Conservation (phyloP, 2,329 filamentous ascomycete species). For the Epicoccum sorghinum region DNA sequence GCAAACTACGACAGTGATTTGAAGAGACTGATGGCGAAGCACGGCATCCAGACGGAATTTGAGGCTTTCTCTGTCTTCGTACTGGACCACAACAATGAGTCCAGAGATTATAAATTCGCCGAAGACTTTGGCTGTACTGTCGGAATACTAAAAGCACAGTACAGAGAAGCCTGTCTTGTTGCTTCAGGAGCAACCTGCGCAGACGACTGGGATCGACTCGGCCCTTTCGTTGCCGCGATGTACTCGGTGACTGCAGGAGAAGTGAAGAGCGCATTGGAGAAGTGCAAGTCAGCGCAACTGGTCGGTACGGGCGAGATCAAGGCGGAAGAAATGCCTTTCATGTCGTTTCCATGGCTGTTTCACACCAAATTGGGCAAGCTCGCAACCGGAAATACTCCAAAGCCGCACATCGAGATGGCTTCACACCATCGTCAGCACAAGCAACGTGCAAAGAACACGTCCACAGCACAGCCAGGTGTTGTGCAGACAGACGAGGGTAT, state of each 20-base stretch:
- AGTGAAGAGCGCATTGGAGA: conserved; percentile 63
- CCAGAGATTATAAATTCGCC: conserved; percentile 82
- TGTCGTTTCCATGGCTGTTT: conserved; percentile 95
- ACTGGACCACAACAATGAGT: conserved; percentile 72
- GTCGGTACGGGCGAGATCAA: conserved; percentile 42
- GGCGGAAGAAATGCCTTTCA: conserved; percentile 73
- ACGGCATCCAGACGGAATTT: conserved; percentile 84
- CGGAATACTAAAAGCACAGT: conserved; percentile 69
- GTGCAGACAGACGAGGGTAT: conserved; percentile 44
- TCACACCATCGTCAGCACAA: neutral
- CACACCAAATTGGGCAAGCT: conserved; percentile 72
- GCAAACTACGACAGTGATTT: conserved; percentile 76
- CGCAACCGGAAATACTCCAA: conserved; percentile 53
- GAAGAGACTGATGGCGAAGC: conserved; percentile 81
- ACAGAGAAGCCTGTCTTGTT: conserved; percentile 69
- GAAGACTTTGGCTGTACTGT: conserved; percentile 79
- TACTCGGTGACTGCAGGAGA: conserved; percentile 82
- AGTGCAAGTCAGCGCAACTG: conserved; percentile 48
- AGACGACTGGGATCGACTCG: conserved; percentile 57
- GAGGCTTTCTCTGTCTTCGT: conserved; percentile 91
- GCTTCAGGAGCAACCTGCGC: conserved; percentile 58
- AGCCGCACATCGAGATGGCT: neutral
- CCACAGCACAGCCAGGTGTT: conserved; percentile 8
- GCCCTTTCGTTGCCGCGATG: conserved; percentile 82
- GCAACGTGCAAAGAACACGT: neutral